phyloP scores from a whole-genome alignment of 2,329 filamentous ascomycete genomes.

The Fusarium stilboides region DNA sequence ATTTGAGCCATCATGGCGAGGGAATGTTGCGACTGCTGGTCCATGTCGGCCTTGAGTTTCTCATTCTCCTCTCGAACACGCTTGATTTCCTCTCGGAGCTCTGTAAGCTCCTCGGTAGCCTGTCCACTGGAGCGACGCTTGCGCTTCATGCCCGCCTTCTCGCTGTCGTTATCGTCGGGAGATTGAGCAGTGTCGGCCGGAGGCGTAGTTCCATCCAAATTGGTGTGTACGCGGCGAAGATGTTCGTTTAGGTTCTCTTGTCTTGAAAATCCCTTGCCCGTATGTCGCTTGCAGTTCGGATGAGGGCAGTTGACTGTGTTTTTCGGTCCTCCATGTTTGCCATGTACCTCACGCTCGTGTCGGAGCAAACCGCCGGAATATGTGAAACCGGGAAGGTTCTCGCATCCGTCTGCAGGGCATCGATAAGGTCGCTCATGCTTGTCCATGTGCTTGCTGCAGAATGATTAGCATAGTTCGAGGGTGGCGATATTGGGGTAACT shows the following conservation, averaged over 20 bases:
- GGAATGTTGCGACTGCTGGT: conserved; percentile 64
- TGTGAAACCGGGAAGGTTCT: conserved; percentile 93
- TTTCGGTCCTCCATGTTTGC: conserved; percentile 89
- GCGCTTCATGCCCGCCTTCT: conserved; percentile 63
- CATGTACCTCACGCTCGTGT: conserved; percentile 94
- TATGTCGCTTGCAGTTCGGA: conserved; percentile 88
- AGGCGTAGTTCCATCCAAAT: conserved; percentile 57
- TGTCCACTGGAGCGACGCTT: conserved; percentile 59
- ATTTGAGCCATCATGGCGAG: conserved; percentile 66
- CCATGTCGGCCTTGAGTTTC: conserved; percentile 67
- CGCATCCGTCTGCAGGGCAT: conserved; percentile 85
- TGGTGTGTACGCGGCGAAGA: conserved; percentile 87
- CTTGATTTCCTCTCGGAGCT: conserved; percentile 76
- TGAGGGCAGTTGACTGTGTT: conserved; percentile 91
- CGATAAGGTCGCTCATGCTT: conserved; percentile 96
- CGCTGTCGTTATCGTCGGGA: conserved; percentile 64
- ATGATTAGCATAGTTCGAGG: conserved; percentile 43
- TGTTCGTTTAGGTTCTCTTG: conserved; percentile 97
- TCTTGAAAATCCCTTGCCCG: conserved; percentile 90
- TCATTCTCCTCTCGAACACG: conserved; percentile 76
- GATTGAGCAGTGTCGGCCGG: conserved; percentile 56
- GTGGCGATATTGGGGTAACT: conserved; percentile 58
- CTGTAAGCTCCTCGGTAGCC: conserved; percentile 63
- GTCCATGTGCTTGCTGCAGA: conserved; percentile 92
- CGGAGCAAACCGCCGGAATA: conserved; percentile 92